Conservation (phyloP, 2,329 filamentous ascomycete species). For the Verticillium alfalfae region DNA sequence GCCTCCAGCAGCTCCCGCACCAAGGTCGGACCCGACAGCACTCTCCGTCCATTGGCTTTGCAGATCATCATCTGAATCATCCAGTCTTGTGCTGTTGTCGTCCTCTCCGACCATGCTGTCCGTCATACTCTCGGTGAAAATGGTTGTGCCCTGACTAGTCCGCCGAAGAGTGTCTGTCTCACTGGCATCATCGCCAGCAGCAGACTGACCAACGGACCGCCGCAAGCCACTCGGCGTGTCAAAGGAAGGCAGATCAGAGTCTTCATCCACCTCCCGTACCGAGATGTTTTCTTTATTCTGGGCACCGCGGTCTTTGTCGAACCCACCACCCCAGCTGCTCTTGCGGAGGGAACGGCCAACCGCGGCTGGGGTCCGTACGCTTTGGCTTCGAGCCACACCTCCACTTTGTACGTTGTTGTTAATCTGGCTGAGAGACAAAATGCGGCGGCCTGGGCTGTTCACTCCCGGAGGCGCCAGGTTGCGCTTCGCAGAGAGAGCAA, state of each 20-base stretch:
- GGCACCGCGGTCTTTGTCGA: conserved; percentile 43
- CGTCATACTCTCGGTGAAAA: conserved; percentile 28
- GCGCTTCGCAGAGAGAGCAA: conserved; percentile 49
- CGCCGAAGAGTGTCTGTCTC: conserved; percentile 46
- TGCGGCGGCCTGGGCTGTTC: conserved; percentile 63
- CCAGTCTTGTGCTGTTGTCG: conserved; percentile 28
- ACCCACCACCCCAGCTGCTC: conserved; percentile 60
- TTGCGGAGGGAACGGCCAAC: conserved; percentile 51
- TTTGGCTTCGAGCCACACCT: conserved; percentile 71
- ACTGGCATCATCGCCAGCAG: conserved; percentile 31
- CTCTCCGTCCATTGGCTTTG: conserved; percentile 46
- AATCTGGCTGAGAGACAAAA: conserved; percentile 87
- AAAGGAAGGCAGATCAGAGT: conserved; percentile 24
- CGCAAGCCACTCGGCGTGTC: conserved; percentile 1
- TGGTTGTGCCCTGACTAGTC: conserved; percentile 41
- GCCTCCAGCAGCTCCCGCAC: conserved; percentile 1
- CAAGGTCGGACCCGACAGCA: conserved; percentile 13
- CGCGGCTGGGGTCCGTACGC: conserved; percentile 57
- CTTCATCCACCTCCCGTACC: conserved; percentile 60
- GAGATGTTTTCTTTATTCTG: conserved; percentile 59
- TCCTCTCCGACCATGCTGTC: conserved; percentile 20
- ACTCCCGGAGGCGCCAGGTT: conserved; percentile 39
- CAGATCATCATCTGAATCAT: conserved; percentile 28
- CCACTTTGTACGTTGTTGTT: conserved; percentile 63
- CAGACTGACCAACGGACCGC: conserved; percentile 7